These are phyloP conservation scores for Symbiodinium pilosum DNA, from an alignment of 73 alveolate genomes.

Conservation along the genomic window DNA sequence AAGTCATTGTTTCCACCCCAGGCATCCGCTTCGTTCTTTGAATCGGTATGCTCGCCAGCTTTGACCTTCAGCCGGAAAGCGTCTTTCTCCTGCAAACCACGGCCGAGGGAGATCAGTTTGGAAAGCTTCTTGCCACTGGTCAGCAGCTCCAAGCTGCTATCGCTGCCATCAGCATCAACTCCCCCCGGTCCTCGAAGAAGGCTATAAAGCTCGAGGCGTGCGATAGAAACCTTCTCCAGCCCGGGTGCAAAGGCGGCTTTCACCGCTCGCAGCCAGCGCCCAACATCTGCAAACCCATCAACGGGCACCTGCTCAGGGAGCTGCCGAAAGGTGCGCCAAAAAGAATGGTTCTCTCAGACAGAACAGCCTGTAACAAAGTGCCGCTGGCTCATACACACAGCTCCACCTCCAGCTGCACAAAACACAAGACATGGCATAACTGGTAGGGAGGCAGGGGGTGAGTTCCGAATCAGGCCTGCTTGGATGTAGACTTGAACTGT, in stretches of 20 bases:
- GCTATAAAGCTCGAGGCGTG: background rate
- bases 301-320: background rate
- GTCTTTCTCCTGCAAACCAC: background rate
- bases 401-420: too few species aligned
- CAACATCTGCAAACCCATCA: background rate
- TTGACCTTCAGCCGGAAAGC: background rate
- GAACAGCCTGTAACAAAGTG: too few species aligned
- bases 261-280: background rate
- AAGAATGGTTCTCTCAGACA: too few species aligned
- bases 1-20: background rate
- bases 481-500: background rate
- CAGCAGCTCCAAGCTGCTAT: background rate
- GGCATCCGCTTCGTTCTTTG: background rate
- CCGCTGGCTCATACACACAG: background rate
- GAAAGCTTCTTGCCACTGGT: background rate
- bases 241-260: background rate
- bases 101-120: background rate
- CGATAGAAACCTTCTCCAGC: background rate
- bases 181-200: background rate
- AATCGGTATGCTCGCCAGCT: background rate
- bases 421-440: too few species aligned
- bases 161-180: background rate
- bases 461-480: background rate
- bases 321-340: background rate
- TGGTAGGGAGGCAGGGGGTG: background rate